Base-by-base conservation (phyloP, 106 monocot genomes). In the Gastrodia elata region DNA sequence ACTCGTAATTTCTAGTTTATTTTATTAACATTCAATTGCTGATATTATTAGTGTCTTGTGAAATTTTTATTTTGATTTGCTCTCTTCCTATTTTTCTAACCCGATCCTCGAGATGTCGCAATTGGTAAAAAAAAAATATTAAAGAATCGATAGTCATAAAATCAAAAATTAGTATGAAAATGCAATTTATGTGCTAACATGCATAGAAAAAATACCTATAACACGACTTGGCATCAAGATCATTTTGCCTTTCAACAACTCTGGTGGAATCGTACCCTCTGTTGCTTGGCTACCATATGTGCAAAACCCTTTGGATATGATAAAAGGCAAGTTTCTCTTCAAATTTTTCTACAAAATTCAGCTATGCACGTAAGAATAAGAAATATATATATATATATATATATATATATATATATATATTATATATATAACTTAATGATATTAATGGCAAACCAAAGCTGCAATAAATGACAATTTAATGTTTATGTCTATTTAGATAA, bases 221-320 rank as follows among this genome's bases (percentile, higher is more conserved):
- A 28, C 48, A 30, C 84, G 80, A 77, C 77, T 77, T 30, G 80
- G 74, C 24, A 38, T 64, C 36, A 74, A 42, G 6, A 74, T 36
- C 15, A 56, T 74, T 33, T 71, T 56, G 2, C 40, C 73, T 59
- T 27, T 74, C 22, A 84, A 27, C 74, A 84, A 64, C 27, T 80
- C 84, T 10, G 84, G 64, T 37, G 84, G 77, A 39, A 84, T 80
- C 4, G n/a, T 6, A 14, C 80, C 74, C 55, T 65, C 74, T 18
- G 61, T 77, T 65, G 59, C 16, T 40, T 48, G 70, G 42, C 67
- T 18, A 6, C 44, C 79, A 35, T 76, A 68, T 68, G 79, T 79
- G 32, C 48, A 80, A 46, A 80, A 80, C 8, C 58, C 38, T 70
- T 46, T 76, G 14, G 67, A 67, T 32, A n/a, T 67, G 37, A 37